Conservation (phyloP, 139 green algal genomes). For the Haematococcus lacustris region DNA sequence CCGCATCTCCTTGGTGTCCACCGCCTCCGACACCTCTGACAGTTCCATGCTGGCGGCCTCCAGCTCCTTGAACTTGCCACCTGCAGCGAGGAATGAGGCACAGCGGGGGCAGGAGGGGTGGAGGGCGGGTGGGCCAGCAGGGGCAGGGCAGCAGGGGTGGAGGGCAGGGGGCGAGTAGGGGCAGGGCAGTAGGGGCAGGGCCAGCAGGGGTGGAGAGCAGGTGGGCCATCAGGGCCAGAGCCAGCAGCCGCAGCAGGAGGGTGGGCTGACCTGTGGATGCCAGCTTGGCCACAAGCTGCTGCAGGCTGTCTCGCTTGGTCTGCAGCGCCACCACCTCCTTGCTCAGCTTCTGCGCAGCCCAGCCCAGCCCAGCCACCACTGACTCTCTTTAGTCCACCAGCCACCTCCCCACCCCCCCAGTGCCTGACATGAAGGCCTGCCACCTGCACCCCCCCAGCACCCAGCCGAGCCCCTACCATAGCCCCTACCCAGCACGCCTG, state of each 20-base stretch:
- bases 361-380: not conserved
- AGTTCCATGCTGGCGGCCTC: conserved; percentile 20
- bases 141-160: no score
- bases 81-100: no score
- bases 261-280: not conserved
- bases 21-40: conserved; percentile 11
- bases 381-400: not conserved
- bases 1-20: conserved; percentile 30
- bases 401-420: not conserved
- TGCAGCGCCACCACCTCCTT: conserved; percentile 23
- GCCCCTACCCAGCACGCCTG: not conserved
- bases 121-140: no score
- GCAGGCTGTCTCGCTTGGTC: conserved; percentile 14
- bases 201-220: no score
- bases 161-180: no score
- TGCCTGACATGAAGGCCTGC: not conserved
- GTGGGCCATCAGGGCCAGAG: no score
- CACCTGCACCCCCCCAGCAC: not conserved
- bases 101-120: no score
- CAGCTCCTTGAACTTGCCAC: conserved; percentile 12
- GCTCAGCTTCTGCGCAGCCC: conserved; percentile 19
- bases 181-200: no score
- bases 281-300: conserved; percentile 10
- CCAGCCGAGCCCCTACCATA: not conserved
- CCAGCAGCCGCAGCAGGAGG: no score